phyloP scores from a whole-genome alignment of 2,329 filamentous ascomycete species.

The Claviceps africana region DNA sequence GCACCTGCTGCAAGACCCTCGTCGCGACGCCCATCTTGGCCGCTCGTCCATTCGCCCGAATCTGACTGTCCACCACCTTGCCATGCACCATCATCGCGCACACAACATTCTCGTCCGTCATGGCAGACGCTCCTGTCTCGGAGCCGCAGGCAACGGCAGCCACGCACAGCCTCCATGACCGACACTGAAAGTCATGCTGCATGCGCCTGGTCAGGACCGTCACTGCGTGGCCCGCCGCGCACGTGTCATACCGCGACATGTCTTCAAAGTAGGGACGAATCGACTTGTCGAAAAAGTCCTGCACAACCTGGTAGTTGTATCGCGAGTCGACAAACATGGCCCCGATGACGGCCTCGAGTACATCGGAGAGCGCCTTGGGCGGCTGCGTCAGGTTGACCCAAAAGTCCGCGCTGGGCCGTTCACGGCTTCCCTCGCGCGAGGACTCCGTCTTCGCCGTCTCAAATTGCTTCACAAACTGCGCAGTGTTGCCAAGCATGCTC shows the following conservation, averaged over 20 bases:
- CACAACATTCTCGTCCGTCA: slow-evolving; percentile 40
- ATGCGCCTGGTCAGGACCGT: slow-evolving; percentile 57
- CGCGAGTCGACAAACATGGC: slow-evolving; percentile 82
- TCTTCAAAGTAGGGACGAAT: slow-evolving; percentile 69
- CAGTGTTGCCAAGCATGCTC: slow-evolving; percentile 27
- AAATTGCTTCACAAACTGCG: slow-evolving; percentile 44
- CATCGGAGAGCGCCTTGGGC: slow-evolving; percentile 67
- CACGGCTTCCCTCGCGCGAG: slow-evolving; percentile 13
- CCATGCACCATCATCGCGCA: slow-evolving; percentile 68
- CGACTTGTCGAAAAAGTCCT: slow-evolving; percentile 61
- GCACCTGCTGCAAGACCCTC: slow-evolving; percentile 35
- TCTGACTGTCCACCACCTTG: slow-evolving; percentile 46
- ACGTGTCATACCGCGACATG: slow-evolving; percentile 77
- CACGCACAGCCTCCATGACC: slow-evolving; percentile 38
- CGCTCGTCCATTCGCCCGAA: slow-evolving; percentile 52
- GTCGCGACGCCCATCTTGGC: slow-evolving; percentile 57
- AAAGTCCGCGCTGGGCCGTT: slow-evolving; percentile 38
- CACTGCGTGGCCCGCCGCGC: slow-evolving; percentile 73
- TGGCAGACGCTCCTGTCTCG: slow-evolving; percentile 26
- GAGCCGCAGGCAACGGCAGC: slow-evolving; percentile 26
- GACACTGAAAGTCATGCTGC: slow-evolving; percentile 51
- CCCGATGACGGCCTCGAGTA: slow-evolving; percentile 78
- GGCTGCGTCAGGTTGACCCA: slow-evolving; percentile 52
- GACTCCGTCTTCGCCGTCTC: slow-evolving; percentile 30
- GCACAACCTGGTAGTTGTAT: slow-evolving; percentile 62